Conservation (phyloP, 2,329 filamentous ascomycete species). For the Phyllosticta paracitricarpa region DNA sequence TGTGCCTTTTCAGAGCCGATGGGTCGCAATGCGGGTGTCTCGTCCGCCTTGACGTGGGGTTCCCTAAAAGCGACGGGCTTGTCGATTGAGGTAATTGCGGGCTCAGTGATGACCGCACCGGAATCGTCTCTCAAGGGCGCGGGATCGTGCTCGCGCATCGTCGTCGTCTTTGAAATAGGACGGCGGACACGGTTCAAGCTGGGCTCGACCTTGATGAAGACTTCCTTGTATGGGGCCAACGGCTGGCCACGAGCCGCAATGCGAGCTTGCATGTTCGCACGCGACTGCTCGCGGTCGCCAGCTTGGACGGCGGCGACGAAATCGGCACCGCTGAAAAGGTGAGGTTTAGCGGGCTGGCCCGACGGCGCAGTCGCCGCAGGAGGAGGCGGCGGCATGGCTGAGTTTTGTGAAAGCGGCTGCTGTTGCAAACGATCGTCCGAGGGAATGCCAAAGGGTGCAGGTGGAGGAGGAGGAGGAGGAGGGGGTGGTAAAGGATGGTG, state of each 20-base stretch:
- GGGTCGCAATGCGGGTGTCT: constrained; percentile 1
- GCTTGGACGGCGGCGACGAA: constrained; percentile 21
- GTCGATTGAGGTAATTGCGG: not conserved
- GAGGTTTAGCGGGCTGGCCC: constrained; percentile 20
- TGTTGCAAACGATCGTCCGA: not conserved
- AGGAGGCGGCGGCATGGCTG: constrained; percentile 1
- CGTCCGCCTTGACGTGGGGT: not conserved
- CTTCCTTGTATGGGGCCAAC: not conserved
- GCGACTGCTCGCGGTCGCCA: not conserved
- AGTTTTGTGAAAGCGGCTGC: not conserved
- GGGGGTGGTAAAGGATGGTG: constrained; percentile 18
- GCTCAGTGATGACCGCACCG: not conserved
- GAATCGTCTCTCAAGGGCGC: not conserved
- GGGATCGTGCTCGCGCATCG: not conserved
- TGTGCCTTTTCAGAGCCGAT: constrained; percentile 8
- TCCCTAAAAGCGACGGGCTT: not conserved
- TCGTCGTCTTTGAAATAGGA: not conserved
- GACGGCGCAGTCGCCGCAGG: constrained; percentile 10
- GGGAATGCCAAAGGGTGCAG: constrained; percentile 13
- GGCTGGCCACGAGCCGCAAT: not conserved
- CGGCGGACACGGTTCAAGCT: not conserved
- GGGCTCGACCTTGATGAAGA: not conserved
- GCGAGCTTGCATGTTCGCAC: not conserved
- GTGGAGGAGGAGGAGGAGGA: constrained; percentile 14
- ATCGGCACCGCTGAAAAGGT: constrained; percentile 16